Evolutionary conservation across 805 yeast species (phyloP).

Genomic region (Schizosaccharomyces osmophilus): DNA sequence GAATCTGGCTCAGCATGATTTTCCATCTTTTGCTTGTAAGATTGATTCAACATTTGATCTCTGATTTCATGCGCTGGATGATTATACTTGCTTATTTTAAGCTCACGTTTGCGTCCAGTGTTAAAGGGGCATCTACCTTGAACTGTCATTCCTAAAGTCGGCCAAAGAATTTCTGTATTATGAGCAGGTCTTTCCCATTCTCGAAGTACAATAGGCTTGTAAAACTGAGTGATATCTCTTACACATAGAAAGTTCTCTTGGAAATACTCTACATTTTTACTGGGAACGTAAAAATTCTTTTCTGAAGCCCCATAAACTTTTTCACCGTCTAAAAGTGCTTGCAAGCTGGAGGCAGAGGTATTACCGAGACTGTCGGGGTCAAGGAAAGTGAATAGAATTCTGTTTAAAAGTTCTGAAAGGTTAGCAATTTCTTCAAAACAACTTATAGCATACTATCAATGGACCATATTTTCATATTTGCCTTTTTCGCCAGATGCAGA

Average conservation of each 20-base stretch:
- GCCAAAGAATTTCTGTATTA: neutral
- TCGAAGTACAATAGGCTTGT: conserved; percentile 56
- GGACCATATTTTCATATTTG: conserved; percentile 63
- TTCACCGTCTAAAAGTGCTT: conserved; percentile 45
- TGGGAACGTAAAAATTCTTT: conserved; percentile 59
- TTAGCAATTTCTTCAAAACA: neutral
- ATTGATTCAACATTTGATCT: neutral
- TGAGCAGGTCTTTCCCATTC: conserved; percentile 40
- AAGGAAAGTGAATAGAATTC: neutral
- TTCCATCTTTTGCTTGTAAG: neutral
- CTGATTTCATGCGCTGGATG: neutral
- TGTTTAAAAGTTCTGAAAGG: neutral
- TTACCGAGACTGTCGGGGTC: conserved; percentile 17
- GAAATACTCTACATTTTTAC: conserved; percentile 70
- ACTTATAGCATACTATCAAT: conserved; percentile 26
- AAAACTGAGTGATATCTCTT: conserved; percentile 53
- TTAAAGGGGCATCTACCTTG: conserved; percentile 2
- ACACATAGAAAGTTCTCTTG: conserved; percentile 49
- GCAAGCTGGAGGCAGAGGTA: neutral
- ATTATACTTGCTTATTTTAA: neutral
- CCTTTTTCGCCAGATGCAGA: conserved; percentile 33
- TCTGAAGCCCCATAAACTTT: conserved; percentile 68
- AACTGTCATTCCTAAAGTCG: neutral
- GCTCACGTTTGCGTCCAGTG: neutral
- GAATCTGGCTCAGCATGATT: neutral